phyloP scores from a whole-genome alignment of 495 filamentous ascomycete species.

The Penicillium nucicola region DNA sequence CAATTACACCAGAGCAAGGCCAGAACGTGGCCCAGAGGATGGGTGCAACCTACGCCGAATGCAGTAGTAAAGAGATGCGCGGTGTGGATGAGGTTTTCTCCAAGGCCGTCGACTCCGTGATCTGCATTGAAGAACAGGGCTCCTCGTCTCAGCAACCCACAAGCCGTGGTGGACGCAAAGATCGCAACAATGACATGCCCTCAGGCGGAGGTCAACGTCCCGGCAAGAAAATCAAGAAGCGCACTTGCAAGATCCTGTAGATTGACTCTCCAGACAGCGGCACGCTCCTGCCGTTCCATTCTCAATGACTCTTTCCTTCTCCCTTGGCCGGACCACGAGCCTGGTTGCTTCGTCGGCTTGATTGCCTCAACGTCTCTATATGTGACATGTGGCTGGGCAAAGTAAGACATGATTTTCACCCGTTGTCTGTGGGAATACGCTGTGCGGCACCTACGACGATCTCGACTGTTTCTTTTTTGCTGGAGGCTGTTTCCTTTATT shows the following conservation, averaged over 20 bases:
- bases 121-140: slow-evolving; percentile 48
- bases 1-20: slow-evolving; percentile 88
- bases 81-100: slow-evolving; percentile 96
- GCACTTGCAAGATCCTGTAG: slow-evolving; percentile 70
- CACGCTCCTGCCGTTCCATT: slow-evolving; percentile 5
- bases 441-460: slow-evolving; percentile 17
- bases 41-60: slow-evolving; percentile 94
- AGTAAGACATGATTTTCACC: slow-evolving; percentile 26
- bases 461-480: slow-evolving; percentile 5
- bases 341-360: slow-evolving; percentile 41
- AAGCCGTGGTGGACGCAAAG: slow-evolving; percentile 2
- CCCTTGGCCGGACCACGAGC: slow-evolving; percentile 30
- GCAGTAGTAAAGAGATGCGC: slow-evolving; percentile 93
- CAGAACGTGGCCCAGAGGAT: slow-evolving; percentile 82
- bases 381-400: slow-evolving; percentile 29
- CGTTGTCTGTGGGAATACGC: slow-evolving; percentile 20
- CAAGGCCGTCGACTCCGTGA: slow-evolving; percentile 80
- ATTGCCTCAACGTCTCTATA: slow-evolving; percentile 18
- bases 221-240: slow-evolving; percentile 59
- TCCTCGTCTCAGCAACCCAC: slow-evolving; percentile 27
- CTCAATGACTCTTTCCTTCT: slow-evolving; percentile 17
- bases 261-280: not conserved
- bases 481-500: slow-evolving; percentile 21
- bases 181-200: slow-evolving; percentile 24
- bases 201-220: slow-evolving; percentile 20